A percentile compares a stretch with the other conserved stretches of the same genome.
These are phyloP conservation scores for Rhynchospora pubera DNA, from an alignment of 176 grass and related monocot genomes.

Conservation along the genomic window DNA sequence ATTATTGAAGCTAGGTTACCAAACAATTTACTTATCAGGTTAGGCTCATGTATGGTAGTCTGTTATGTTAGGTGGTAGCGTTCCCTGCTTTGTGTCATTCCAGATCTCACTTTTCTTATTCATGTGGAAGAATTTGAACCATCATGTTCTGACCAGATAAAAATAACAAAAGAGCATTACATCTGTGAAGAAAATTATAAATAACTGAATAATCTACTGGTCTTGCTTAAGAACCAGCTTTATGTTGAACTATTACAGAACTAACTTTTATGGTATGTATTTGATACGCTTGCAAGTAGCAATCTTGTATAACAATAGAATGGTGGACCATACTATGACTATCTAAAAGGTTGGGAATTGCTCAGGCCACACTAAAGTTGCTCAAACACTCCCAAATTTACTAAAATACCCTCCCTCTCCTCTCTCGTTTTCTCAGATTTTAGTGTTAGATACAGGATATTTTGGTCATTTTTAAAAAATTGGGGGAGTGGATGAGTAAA, in stretches of 20 bases:
- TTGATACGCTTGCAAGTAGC: background rate
- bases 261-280: background rate
- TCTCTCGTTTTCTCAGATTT: too few species aligned
- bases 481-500: too few species aligned
- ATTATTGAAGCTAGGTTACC: background rate
- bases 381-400: too few species aligned
- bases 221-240: background rate
- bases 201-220: background rate
- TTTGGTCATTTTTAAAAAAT: too few species aligned
- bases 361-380: too few species aligned
- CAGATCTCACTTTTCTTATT: background rate
- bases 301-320: background rate
- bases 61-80: background rate
- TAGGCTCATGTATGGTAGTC: background rate
- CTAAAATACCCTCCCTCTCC: too few species aligned
- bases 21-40: background rate
- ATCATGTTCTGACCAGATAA: background rate
- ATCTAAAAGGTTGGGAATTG: too few species aligned
- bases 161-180: conserved; percentile 3
- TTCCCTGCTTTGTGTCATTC: background rate
- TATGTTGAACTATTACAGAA: background rate
- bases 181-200: background rate
- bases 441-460: too few species aligned
- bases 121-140: conserved; percentile 8
- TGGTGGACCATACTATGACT: background rate